phyloP scores from a whole-genome alignment of 306 rosid species.

The Cucumis melo region DNA sequence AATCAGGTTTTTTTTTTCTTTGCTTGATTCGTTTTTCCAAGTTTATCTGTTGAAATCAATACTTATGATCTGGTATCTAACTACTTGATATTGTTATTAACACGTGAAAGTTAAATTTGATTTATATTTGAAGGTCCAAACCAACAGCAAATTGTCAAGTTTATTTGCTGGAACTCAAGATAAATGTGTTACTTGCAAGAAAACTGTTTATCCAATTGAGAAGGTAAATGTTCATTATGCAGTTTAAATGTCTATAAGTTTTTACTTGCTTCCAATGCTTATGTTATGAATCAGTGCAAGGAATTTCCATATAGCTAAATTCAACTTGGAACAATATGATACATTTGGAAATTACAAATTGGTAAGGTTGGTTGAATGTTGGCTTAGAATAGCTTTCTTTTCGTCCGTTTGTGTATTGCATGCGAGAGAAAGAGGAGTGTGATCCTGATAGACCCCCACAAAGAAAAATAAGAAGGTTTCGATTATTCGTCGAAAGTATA shows the following conservation, averaged over 20 bases:
- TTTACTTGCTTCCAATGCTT: neutral
- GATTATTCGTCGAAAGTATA: neutral
- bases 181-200: slow-evolving; percentile 75
- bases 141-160: slow-evolving; percentile 55
- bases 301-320: neutral
- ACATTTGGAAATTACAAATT: neutral
- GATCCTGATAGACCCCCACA: neutral
- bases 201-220: slow-evolving; percentile 86
- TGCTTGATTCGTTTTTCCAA: neutral
- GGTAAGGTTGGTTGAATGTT: neutral
- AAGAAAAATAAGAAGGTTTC: neutral
- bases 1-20: slow-evolving; percentile 38
- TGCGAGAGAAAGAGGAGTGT: neutral
- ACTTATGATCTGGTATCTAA: neutral
- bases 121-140: slow-evolving; percentile 36
- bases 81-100: neutral
- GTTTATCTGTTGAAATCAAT: neutral
- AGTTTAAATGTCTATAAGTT: neutral
- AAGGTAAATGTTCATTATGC: slow-evolving; percentile 30
- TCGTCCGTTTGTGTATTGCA: neutral
- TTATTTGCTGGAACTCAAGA: slow-evolving; percentile 85
- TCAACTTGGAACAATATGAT: neutral
- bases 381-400: neutral
- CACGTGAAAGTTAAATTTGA: neutral
- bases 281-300: neutral